Conservation (phyloP, 495 filamentous ascomycete genomes). For the Xylaria bambusicola region DNA sequence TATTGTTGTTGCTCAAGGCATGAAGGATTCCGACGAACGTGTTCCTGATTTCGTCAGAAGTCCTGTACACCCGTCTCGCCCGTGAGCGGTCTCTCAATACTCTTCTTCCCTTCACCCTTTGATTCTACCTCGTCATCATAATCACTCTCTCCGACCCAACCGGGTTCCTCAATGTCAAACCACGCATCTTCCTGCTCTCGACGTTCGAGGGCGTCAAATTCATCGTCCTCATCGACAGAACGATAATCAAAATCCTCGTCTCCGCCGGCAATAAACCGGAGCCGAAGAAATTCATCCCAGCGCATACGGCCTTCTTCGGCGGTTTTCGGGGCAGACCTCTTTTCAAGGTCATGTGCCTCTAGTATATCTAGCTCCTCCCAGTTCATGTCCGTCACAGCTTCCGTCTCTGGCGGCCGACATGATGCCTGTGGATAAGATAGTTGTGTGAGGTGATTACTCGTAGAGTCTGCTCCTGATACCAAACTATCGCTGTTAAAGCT, state of each 20-base stretch:
- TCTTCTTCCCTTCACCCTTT: conserved; percentile 50
- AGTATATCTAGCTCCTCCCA: conserved; percentile 19
- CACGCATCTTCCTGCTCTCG: conserved; percentile 63
- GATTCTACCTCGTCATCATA: conserved; percentile 57
- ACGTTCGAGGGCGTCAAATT: conserved; percentile 67
- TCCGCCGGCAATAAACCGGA: conserved; percentile 69
- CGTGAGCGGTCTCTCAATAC: conserved; percentile 37
- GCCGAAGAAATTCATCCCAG: conserved; percentile 68
- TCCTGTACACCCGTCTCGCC: conserved; percentile 84
- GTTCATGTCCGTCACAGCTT: conserved; percentile 49
- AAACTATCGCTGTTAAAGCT: background rate
- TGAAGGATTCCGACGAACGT: background rate
- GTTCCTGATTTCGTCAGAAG: conserved; percentile 51
- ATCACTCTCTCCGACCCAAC: conserved; percentile 55
- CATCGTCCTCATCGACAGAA: conserved; percentile 67
- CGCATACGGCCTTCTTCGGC: conserved; percentile 65
- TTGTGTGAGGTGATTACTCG: background rate
- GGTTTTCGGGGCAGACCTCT: conserved; percentile 56
- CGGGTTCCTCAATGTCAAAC: conserved; percentile 75
- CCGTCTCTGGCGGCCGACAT: conserved; percentile 38
- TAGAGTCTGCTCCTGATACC: background rate
- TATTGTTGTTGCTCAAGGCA: background rate
- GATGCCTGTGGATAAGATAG: conserved; percentile 1
- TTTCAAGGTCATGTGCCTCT: conserved; percentile 46
- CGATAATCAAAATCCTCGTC: conserved; percentile 78